Conservation (phyloP, 208 protist species). For the Herpetomonas samuelpessoai region DNA sequence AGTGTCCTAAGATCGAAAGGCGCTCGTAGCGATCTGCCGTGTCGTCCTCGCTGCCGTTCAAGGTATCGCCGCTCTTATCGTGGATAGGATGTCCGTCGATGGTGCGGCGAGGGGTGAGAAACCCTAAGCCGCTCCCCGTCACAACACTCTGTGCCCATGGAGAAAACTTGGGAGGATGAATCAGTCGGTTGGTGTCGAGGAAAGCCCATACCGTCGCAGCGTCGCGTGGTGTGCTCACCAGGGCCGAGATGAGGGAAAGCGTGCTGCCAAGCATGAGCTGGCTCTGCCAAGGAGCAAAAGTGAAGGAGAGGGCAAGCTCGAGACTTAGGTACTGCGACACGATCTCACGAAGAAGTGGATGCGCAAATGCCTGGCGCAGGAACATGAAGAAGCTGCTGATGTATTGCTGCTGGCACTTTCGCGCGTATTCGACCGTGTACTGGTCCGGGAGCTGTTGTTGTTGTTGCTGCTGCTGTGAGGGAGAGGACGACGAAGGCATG, state of each 20-base stretch:
- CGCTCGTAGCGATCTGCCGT: constrained; percentile 18
- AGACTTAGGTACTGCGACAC: constrained; percentile 55
- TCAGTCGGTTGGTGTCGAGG: constrained; percentile 52
- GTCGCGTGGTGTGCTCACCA: constrained; percentile 56
- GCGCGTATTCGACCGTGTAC: constrained; percentile 55
- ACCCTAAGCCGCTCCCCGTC: neutral
- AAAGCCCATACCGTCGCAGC: constrained; percentile 59
- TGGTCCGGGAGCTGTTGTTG: constrained; percentile 36
- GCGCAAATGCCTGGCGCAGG: constrained; percentile 66
- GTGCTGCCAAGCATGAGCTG: constrained; percentile 69
- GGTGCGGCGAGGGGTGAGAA: too few relatives aligned
- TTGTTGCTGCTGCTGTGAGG: constrained; percentile 1
- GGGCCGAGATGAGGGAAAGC: constrained; percentile 66
- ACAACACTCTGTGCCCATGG: constrained; percentile 3
- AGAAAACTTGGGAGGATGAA: constrained; percentile 26
- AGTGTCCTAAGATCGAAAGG: constrained; percentile 72
- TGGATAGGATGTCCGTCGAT: too few relatives aligned
- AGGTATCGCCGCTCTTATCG: neutral
- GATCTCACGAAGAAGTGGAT: constrained; percentile 38
- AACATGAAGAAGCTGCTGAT: constrained; percentile 74
- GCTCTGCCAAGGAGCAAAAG: constrained; percentile 55
- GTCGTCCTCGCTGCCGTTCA: neutral
- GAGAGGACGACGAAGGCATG: too few relatives aligned
- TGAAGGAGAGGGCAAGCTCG: constrained; percentile 53
- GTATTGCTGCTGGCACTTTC: constrained; percentile 57